These are phyloP conservation scores for Psilocybe tampanensis DNA, from an alignment of 768 basidiomycete species.

Conservation along the genomic window DNA sequence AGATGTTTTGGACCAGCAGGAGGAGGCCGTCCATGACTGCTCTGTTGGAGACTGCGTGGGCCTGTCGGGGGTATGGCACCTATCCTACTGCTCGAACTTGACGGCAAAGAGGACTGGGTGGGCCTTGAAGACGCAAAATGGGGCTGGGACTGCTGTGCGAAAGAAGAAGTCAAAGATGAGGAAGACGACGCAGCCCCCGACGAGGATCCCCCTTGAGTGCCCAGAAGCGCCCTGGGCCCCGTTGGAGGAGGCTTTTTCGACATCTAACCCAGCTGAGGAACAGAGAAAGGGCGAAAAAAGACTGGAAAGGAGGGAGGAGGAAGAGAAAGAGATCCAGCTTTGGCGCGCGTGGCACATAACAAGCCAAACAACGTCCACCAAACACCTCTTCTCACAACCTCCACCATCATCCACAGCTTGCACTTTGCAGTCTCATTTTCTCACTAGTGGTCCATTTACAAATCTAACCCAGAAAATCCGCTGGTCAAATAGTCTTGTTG, in stretches of 20 bases:
- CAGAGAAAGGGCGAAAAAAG: slow-evolving; percentile 13
- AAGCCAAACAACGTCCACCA: slow-evolving; percentile 31
- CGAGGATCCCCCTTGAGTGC: slow-evolving; percentile 23
- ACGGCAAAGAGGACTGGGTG: slow-evolving; percentile 15
- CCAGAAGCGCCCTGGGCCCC: slow-evolving; percentile 70
- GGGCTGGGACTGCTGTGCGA: slow-evolving; percentile 32
- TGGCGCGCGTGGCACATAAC: slow-evolving; percentile 26
- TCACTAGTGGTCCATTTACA: too few species aligned
- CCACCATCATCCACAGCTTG: slow-evolving; percentile 11
- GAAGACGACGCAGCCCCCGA: slow-evolving; percentile 32
- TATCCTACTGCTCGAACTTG: slow-evolving; percentile 38
- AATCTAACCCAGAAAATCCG: background rate
- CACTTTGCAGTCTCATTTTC: too few species aligned
- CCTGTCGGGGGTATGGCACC: slow-evolving; percentile 65
- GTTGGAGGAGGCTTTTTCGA: slow-evolving; percentile 79
- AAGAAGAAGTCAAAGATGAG: slow-evolving; percentile 30
- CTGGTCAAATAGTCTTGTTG: too few species aligned
- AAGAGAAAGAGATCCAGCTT: slow-evolving; percentile 22
- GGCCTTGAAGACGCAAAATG: slow-evolving; percentile 23
- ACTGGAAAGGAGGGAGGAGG: slow-evolving; percentile 16
- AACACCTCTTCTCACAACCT: slow-evolving; percentile 22
- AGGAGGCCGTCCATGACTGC: slow-evolving; percentile 30
- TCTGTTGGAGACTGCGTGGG: slow-evolving; percentile 59
- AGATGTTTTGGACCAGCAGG: slow-evolving; percentile 43
- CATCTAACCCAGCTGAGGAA: slow-evolving; percentile 40